phyloP scores from a whole-genome alignment of 2,329 filamentous ascomycete genomes.

The Cladosporium sp. region DNA sequence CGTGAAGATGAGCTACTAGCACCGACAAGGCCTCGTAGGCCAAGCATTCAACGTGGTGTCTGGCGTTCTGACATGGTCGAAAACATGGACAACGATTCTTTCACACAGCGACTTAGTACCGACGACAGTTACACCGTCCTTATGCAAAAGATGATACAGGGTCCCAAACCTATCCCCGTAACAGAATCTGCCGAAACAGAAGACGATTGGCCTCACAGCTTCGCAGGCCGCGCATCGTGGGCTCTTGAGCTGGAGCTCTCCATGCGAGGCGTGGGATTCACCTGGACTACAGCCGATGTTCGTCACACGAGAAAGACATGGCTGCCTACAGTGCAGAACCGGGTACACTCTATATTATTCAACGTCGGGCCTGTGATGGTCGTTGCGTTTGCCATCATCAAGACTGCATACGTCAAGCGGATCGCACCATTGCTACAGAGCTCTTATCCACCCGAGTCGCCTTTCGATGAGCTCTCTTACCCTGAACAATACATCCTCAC shows the following conservation, averaged over 20 bases:
- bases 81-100: conserved; percentile 31
- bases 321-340: conserved; percentile 44
- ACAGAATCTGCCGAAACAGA: conserved; percentile 44
- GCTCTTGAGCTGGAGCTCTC: conserved; percentile 48
- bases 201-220: conserved; percentile 43
- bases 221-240: conserved; percentile 46
- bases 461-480: conserved; percentile 42
- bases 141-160: conserved; percentile 27
- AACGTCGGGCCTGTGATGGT: conserved; percentile 44
- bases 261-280: conserved; percentile 50
- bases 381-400: conserved; percentile 41
- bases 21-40: conserved; percentile 20
- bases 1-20: neutral
- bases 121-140: conserved; percentile 29
- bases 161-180: conserved; percentile 32
- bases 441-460: conserved; percentile 21
- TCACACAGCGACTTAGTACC: conserved; percentile 26
- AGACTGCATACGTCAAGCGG: conserved; percentile 38
- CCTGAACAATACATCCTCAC: conserved; percentile 42
- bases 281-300: conserved; percentile 50
- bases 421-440: conserved; percentile 28
- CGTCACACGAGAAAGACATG: conserved; percentile 48
- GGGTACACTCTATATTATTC: conserved; percentile 44
- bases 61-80: conserved; percentile 30
- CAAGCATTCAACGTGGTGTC: conserved; percentile 24